Evolutionary conservation across 768 basidiomycete genomes (phyloP), one percentile per base, ranked within the genome.

Genomic region (Suillus americanus): DNA sequence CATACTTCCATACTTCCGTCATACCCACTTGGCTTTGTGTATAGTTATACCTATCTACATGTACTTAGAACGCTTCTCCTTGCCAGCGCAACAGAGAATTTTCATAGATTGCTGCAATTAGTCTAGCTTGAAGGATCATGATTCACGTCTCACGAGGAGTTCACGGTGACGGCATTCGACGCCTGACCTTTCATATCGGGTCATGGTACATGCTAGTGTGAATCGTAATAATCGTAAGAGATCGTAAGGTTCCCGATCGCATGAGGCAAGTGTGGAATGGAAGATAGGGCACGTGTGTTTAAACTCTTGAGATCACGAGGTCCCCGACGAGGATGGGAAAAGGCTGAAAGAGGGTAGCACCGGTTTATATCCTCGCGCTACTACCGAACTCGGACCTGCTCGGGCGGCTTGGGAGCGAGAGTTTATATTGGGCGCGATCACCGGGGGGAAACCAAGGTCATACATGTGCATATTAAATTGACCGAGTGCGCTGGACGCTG

Each of bases 31-130:
- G n/a, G 28, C 40, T 28, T 18, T 59, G 57, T 59, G 64, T 45
- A 74, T 75, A 74, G 74, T 74, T 74, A 74, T 74, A 67, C 59
- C 25, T 73, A 75, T 74, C 65, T 72, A 72, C 38, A 50, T 55
- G 50, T 66, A 59, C 57, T 41, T 37, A 54, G 59, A 56, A 54
- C 63, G 61, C 57, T 62, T 23, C 23, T 45, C 18, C 51, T 53
- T 45, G 45, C 60, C 54, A 61, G 71, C 48, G 65, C 67, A 64
- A 55, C 69, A 65, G 63, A 56, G 9, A 3, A n/a, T 62, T 65
- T 59, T 62, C 63, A 60, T 53, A 23, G 20, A 38, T 55, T 35
- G 46, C 28, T 60, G 64, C 67, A 61, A 71, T 28, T 35, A 28
- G 20, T 40, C 57, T 35, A 41, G 2, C 38, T 30, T 10, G 62